Conservation (phyloP, 2,329 filamentous ascomycete genomes). For the Zymoseptoria crescenta region DNA sequence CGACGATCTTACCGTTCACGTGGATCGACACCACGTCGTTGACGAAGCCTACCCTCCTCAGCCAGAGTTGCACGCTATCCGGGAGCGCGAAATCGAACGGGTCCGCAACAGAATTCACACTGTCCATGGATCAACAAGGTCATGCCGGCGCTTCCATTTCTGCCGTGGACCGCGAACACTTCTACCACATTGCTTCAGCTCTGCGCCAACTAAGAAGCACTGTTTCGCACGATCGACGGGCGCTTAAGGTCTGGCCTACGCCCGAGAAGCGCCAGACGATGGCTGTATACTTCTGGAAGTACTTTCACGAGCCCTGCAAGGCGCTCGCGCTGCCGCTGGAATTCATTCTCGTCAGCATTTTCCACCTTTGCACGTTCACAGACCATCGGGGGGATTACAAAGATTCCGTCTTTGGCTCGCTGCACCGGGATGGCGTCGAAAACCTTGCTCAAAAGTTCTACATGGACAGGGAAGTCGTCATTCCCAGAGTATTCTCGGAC, state of each 20-base stretch:
- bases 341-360: background rate
- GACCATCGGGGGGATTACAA: background rate
- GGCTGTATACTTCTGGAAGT: conserved; percentile 3
- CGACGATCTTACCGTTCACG: background rate
- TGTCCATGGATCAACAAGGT: background rate
- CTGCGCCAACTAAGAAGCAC: background rate
- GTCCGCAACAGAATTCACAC: background rate
- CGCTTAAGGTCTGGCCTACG: background rate
- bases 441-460: conserved; percentile 2
- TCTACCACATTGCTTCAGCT: background rate
- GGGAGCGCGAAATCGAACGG: background rate
- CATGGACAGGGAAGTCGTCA: background rate
- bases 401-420: background rate
- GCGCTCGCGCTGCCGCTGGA: background rate
- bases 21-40: background rate
- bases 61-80: background rate
- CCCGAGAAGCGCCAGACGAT: background rate
- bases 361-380: background rate
- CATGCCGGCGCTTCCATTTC: background rate
- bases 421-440: background rate
- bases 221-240: background rate
- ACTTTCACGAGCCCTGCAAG: conserved; percentile 3
- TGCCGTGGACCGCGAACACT: background rate
- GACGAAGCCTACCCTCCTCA: background rate
- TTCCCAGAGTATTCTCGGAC: background rate